Base-by-base conservation (phyloP, 805 yeast species). In the Starmerella floris region DNA sequence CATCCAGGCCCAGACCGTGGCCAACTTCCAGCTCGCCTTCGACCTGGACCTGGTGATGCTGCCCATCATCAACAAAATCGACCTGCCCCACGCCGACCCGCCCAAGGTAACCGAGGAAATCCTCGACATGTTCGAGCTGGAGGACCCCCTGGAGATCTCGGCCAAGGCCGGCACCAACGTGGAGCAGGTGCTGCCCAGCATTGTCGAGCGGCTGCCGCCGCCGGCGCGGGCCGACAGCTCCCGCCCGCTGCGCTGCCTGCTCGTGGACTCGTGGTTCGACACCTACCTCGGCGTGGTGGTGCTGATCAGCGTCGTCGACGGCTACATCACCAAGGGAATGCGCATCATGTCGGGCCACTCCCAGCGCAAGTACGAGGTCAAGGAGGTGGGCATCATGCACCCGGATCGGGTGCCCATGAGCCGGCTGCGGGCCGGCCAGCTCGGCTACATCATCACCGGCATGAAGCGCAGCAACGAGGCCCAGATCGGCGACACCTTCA, bases 261-360 rank as follows among this genome's bases (percentile, higher is more conserved):
- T 88, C 38, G 94, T 88, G n/a, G 98, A 88, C 59, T 87, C 96
- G 3, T 88, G 98, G 98, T 91, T 85, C 57, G 97, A 88, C 58
- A 70, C 83, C 2, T 91, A 83, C 54, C 72, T 83, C 10, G 98
- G 98, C 2, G 97, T 88, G 4, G 83, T 91, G 2, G 67, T 87
- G 63, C 64, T 88, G 37, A 81, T 88, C 1, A 74, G 83, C 57
- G 73, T 87, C 5, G 93, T 79, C 3, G 96, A 88, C 60, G 98
- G 98, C 1, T 56, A 62, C 2, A 65, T 88, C 16, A 72, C 71
- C 45, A 77, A 75, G 54, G 94, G 95, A 13, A 77, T 76, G 60
- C 79, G 74, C 55, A 67, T 88, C 30, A 61, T 76, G 38, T 79
- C 93, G 8, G 93, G 83, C 3, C 87, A 81, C 52, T 79, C 94